Conservation (phyloP, 1,284 basidiomycete genomes). For the Moesziomyces sp. region DNA sequence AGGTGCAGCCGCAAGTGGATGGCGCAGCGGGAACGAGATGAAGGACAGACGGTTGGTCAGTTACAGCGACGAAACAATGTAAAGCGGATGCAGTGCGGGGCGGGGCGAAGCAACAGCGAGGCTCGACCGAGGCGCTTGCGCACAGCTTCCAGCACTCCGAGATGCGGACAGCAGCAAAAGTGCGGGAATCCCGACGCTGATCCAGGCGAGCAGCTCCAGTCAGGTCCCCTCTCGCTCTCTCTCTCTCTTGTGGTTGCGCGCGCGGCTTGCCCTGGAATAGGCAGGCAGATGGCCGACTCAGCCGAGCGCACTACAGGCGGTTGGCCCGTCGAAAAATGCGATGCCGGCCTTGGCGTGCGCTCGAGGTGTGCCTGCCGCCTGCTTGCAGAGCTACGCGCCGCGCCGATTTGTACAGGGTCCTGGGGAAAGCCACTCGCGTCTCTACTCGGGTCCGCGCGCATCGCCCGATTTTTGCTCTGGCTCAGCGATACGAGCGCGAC, state of each 20-base stretch:
- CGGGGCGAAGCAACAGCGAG: conserved; percentile 27
- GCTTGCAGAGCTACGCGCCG: no score
- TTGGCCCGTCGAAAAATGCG: neutral
- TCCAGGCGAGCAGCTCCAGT: no score
- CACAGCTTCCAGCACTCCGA: neutral
- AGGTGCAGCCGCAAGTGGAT: neutral
- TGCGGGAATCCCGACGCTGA: no score
- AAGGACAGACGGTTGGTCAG: neutral
- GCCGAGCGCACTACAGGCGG: neutral
- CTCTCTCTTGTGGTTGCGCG: no score
- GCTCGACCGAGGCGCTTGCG: conserved; percentile 20
- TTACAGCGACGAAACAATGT: neutral
- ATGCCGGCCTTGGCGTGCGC: neutral
- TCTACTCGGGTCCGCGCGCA: conserved; percentile 4
- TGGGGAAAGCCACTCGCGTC: no score
- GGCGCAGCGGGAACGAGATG: neutral
- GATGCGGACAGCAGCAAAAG: neutral
- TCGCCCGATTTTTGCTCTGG: conserved; percentile 9
- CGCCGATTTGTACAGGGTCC: no score
- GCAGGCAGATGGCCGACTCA: neutral
- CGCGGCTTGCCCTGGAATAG: no score
- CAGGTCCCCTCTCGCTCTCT: no score
- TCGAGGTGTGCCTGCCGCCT: neutral
- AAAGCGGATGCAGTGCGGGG: conserved; percentile 30
- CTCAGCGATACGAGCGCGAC: neutral